Evolutionary conservation across 441 rosid genomes (phyloP), one percentile per base, ranked within the genome.

Genomic region (Syzygium malaccense): DNA sequence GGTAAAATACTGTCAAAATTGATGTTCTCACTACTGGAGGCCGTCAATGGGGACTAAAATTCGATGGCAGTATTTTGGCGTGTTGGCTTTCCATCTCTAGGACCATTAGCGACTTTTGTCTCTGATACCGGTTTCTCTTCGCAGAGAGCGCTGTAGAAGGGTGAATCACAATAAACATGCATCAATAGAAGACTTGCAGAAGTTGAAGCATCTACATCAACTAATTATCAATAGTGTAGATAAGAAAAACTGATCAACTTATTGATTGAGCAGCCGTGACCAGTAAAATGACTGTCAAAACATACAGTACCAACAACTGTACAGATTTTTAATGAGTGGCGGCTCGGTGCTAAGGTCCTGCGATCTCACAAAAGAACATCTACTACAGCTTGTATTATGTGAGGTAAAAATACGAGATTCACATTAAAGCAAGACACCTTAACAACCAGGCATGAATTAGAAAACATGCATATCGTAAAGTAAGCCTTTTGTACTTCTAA

Each of bases 11-110:
- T 37, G 80, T 71, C 80, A 37, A 71, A 71, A 71, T 37, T 71
- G 51, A 71, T 71, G 17, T 71, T 71, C 80, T 37, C 48, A 1
- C 80, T 37, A 11, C 49, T 23, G 28, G 54, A 49, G 62, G 45
- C 88, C 80, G 88, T 91, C 93, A 96, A 56, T 89, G 94, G 71
- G 97, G 94, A 91, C 94, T 96, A 32, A 94, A 91, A 18, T 97
- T 96, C 7, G 98, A 94, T 30, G 99, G 92, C 91, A 97, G 91
- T 90, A 96, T 98, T 91, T 97, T 97, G 0, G 99, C 99, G 20
- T 96, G 99, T 88, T 98, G 98, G 92, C 99, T 96, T 93, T 97
- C 99, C 97, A 98, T 94, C 93, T 97, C 99, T 18, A 95, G 95
- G 89, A 91, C 94, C 99, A 98, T 96, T 89, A 97, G 86, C 10